These are phyloP conservation scores for Colletotrichum neosansevieriae DNA, from an alignment of 2,329 filamentous ascomycete genomes.

Conservation along the genomic window DNA sequence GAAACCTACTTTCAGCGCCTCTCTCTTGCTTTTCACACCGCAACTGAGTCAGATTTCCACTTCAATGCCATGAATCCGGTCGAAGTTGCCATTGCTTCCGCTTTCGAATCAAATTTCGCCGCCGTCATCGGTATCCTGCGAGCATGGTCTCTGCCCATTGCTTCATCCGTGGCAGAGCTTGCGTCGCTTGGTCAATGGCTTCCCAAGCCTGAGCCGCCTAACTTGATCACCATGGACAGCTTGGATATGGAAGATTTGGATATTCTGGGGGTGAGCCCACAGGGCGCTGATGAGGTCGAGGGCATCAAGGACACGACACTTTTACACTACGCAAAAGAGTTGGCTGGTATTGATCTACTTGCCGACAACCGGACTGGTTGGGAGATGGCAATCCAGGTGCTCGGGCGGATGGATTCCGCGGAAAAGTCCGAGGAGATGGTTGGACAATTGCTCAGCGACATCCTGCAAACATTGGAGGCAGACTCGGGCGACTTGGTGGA, in stretches of 20 bases:
- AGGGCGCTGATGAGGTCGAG: slow-evolving; percentile 69
- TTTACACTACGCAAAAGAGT: slow-evolving; percentile 77
- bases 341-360: slow-evolving; percentile 69
- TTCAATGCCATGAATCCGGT: slow-evolving; percentile 81
- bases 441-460: slow-evolving; percentile 75
- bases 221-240: slow-evolving; percentile 69
- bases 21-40: slow-evolving; percentile 76
- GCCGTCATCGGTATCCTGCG: slow-evolving; percentile 80
- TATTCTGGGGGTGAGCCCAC: slow-evolving; percentile 76
- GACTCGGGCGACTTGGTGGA: slow-evolving; percentile 80
- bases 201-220: slow-evolving; percentile 66
- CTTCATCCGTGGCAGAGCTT: slow-evolving; percentile 84
- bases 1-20: slow-evolving; percentile 82
- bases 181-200: slow-evolving; percentile 89
- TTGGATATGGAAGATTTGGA: slow-evolving; percentile 88
- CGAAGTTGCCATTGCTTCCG: slow-evolving; percentile 84
- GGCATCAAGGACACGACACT: slow-evolving; percentile 85
- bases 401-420: slow-evolving; percentile 83
- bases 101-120: slow-evolving; percentile 86
- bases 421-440: slow-evolving; percentile 80
- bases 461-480: slow-evolving; percentile 72
- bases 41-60: slow-evolving; percentile 77
- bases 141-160: slow-evolving; percentile 83
- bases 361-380: slow-evolving; percentile 76
- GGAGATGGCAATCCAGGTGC: slow-evolving; percentile 87